These are phyloP conservation scores for Kandelia obovata DNA, from an alignment of 345 rosid species.

Conservation along the genomic window DNA sequence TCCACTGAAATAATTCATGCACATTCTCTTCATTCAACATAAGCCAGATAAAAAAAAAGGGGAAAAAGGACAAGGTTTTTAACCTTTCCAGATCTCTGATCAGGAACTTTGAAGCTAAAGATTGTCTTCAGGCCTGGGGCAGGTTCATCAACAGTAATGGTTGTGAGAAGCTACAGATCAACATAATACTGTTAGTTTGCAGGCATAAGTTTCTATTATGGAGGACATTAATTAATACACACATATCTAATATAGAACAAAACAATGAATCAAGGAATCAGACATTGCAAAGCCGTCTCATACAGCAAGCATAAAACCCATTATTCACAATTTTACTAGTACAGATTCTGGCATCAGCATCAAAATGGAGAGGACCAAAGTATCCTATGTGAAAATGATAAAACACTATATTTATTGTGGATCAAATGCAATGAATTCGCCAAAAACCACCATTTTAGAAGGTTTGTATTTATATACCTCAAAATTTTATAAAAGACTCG, in stretches of 20 bases:
- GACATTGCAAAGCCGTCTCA: slow-evolving; percentile 1
- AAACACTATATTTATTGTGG: neutral
- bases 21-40: neutral
- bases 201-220: neutral
- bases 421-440: no score
- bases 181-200: neutral
- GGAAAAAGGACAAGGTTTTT: neutral
- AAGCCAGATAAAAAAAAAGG: neutral
- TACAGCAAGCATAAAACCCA: neutral
- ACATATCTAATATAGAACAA: neutral
- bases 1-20: no score
- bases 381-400: neutral
- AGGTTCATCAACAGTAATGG: slow-evolving; percentile 81
- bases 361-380: neutral
- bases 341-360: neutral
- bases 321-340: neutral
- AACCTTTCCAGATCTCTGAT: slow-evolving; percentile 95
- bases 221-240: neutral
- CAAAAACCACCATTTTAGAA: no score
- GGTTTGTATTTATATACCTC: no score
- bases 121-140: slow-evolving; percentile 90
- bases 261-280: neutral
- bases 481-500: no score
- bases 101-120: slow-evolving; percentile 75
- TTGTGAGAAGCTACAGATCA: slow-evolving; percentile 61